Evolutionary conservation across 2,329 filamentous ascomycete genomes (phyloP), one percentile per base, ranked within the genome.

Genomic region (Lecanicillium sp.): DNA sequence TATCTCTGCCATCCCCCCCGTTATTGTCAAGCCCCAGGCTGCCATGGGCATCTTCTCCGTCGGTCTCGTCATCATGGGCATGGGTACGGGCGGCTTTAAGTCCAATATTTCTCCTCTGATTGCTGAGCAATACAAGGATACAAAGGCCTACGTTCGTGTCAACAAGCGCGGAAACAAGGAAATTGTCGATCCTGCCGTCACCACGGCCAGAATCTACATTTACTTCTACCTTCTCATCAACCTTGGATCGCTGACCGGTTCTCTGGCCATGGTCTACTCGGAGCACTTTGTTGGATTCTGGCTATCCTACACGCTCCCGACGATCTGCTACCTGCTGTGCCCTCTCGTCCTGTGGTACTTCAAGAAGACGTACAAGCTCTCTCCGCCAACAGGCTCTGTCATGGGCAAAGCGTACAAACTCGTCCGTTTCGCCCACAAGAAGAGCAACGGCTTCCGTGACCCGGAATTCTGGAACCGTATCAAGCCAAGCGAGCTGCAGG

Each of bases 271-370:
- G 77, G 77, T 77, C 3, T 87, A 85, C 51, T 76, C 77, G 1
- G 83, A 87, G 60, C 77, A 83, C 48, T 82, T 84, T 42, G 71
- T 87, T 29, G 84, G 84, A 6, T 87, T 85, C 62, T 87, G 77
- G 74, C 69, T 85, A n/a, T 72, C 81, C 0, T 87, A 68, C 57
- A 61, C 79, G 4, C 67, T 88, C 2, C 83, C 84, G 2, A 86
- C 81, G 0, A 54, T 74, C 44, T 63, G 85, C 53, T 78, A 84
- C 54, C 68, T 69, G 42, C 38, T 77, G 29, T 83, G 77, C 49
- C 83, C 82, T 0, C 22, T 72, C 2, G 71, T 87, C 11, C 66
- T 87, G 50, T 53, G 72, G 36, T 74, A 72, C 56, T 72, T 72
- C 36, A 74, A 77, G 30, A 68, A 68, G 28, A 58, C 59, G 27